A percentile compares a stretch with the other conserved stretches of the same genome.
Conservation (phyloP, 805 yeast species). For the Jamesozyma jinghongensis region DNA sequence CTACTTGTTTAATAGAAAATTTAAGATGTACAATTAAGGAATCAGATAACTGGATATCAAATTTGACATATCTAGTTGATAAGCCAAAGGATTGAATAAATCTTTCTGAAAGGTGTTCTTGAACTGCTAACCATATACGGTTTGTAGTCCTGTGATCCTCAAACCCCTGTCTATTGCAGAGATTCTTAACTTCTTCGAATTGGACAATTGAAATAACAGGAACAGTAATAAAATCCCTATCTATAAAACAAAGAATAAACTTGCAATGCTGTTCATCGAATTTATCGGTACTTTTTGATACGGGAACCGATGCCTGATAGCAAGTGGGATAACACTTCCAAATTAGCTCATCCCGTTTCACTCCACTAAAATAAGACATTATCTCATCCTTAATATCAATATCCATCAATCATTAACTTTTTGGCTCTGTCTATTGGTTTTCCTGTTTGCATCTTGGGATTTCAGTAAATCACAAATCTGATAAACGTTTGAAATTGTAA, state of each 20-base stretch:
- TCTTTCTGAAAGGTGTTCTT: not conserved
- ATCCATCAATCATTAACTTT: too few species aligned
- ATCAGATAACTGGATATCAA: conserved; percentile 6
- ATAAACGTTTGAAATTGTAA: too few species aligned
- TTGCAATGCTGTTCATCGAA: too few species aligned
- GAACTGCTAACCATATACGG: conserved; percentile 1
- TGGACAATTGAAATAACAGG: not conserved
- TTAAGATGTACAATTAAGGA: conserved; percentile 3
- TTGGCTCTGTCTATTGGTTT: too few species aligned
- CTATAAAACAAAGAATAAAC: not conserved
- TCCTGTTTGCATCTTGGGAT: too few species aligned
- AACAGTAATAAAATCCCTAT: not conserved
- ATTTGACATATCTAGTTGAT: not conserved
- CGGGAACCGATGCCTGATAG: too few species aligned
- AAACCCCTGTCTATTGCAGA: conserved; percentile 15
- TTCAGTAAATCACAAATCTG: too few species aligned
- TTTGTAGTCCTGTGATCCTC: conserved; percentile 1
- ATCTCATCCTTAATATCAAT: too few species aligned
- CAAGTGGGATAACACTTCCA: too few species aligned
- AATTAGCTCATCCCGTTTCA: too few species aligned
- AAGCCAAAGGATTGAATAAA: not conserved
- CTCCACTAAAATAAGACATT: too few species aligned
- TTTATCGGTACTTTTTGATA: too few species aligned
- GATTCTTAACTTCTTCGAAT: conserved; percentile 4
- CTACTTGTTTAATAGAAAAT: not conserved